Evolutionary conservation across 1,284 basidiomycete species (phyloP).

Genomic region (Schizophyllum commune): DNA sequence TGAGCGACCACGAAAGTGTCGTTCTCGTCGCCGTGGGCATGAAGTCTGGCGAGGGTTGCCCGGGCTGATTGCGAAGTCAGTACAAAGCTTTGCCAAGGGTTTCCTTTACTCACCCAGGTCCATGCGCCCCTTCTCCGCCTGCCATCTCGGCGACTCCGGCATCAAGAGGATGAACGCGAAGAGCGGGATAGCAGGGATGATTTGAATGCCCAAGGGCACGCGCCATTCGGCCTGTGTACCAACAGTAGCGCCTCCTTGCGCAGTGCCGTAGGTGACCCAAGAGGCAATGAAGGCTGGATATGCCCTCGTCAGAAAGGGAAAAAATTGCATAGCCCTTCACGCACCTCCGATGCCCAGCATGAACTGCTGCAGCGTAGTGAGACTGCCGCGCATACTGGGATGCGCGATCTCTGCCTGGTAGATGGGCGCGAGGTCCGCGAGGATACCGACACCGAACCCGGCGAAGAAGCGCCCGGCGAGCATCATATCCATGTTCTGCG

Average conservation of each 20-base stretch:
- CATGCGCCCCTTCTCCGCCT: conserved; percentile 47
- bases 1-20: conserved; percentile 40
- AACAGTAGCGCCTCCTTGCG: background rate
- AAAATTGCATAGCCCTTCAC: conserved; percentile 52
- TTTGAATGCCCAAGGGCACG: conserved; percentile 41
- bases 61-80: conserved; percentile 37
- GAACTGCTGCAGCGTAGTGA: conserved; percentile 55
- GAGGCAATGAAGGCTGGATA: conserved; percentile 33
- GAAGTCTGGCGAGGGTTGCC: conserved; percentile 38
- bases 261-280: conserved; percentile 20
- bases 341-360: conserved; percentile 35
- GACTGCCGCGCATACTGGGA: conserved; percentile 51
- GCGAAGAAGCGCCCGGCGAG: conserved; percentile 57
- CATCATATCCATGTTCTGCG: conserved; percentile 51
- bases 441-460: conserved; percentile 38
- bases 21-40: conserved; percentile 38
- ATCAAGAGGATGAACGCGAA: conserved; percentile 42
- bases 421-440: conserved; percentile 50
- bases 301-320: background rate
- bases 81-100: conserved; percentile 22
- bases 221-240: conserved; percentile 41
- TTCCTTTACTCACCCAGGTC: conserved; percentile 27
- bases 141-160: conserved; percentile 49
- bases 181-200: conserved; percentile 43
- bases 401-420: conserved; percentile 58